Percentiles rank a stretch among this genome's conserved stretches.
phyloP scores from a whole-genome alignment of 2,329 filamentous ascomycete genomes.

The Biscogniauxia marginata region DNA sequence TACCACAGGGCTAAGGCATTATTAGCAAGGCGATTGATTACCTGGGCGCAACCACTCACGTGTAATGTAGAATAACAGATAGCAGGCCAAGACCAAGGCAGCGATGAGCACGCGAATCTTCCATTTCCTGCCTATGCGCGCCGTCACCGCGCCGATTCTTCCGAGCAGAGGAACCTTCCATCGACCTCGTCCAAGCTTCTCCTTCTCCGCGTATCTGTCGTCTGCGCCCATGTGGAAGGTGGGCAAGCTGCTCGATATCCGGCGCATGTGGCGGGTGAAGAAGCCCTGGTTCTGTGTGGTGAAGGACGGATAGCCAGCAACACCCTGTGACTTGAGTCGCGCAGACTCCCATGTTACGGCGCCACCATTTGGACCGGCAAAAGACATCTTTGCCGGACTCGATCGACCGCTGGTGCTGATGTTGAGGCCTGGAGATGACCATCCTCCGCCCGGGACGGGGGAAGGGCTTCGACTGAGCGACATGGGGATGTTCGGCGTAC shows the following conservation, averaged over 20 bases:
- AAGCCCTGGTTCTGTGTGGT: slow-evolving; percentile 81
- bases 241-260: slow-evolving; percentile 76
- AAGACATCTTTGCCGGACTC: slow-evolving; percentile 57
- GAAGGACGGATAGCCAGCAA: slow-evolving; percentile 75
- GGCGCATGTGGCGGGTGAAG: slow-evolving; percentile 80
- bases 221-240: slow-evolving; percentile 57
- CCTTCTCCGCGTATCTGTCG: slow-evolving; percentile 68
- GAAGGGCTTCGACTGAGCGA: slow-evolving; percentile 85
- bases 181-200: slow-evolving; percentile 65
- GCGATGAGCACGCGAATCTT: slow-evolving; percentile 62
- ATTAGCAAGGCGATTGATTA: not conserved
- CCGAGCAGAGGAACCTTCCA: slow-evolving; percentile 50
- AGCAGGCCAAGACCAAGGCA: slow-evolving; percentile 57
- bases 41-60: slow-evolving; percentile 55
- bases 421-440: slow-evolving; percentile 79
- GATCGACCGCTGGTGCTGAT: slow-evolving; percentile 67
- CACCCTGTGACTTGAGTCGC: slow-evolving; percentile 71
- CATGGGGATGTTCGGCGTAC: slow-evolving; percentile 65
- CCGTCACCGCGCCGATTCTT: slow-evolving; percentile 45
- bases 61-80: slow-evolving; percentile 68
- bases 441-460: slow-evolving; percentile 79
- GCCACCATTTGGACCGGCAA: slow-evolving; percentile 50
- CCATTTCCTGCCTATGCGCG: slow-evolving; percentile 61
- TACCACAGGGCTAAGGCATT: slow-evolving; percentile 47
- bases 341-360: slow-evolving; percentile 79